Conservation (phyloP, 345 rosid genomes). For the Aethionema arabicum region DNA sequence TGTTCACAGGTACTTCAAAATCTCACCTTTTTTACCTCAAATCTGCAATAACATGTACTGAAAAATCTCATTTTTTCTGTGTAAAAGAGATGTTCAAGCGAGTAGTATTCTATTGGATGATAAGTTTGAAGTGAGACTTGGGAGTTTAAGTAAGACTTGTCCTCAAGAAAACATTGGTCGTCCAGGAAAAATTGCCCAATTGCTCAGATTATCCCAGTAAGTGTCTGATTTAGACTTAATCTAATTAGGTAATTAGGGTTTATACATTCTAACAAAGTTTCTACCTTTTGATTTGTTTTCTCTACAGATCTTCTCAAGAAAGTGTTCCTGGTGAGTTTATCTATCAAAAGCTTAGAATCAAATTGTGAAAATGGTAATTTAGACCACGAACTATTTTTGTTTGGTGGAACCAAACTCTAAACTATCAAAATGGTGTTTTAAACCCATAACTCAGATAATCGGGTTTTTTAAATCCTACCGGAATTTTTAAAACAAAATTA, state of each 20-base stretch:
- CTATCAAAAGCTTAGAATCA: background rate
- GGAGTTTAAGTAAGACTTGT: conserved; percentile 72
- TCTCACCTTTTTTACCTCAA: background rate
- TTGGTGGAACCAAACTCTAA: background rate
- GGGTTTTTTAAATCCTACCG: too few species aligned
- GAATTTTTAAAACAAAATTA: too few species aligned
- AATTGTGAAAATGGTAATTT: too few species aligned
- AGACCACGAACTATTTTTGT: too few species aligned
- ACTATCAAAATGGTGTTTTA: background rate
- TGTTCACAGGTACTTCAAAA: conserved; percentile 70
- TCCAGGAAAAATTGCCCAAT: conserved; percentile 57
- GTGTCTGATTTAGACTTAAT: conserved; percentile 29
- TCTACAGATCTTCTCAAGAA: conserved; percentile 32
- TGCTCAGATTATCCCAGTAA: conserved; percentile 74
- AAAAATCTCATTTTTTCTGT: too few species aligned
- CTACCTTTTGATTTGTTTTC: conserved; percentile 5
- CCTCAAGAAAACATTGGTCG: conserved; percentile 67
- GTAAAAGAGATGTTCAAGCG: conserved; percentile 79
- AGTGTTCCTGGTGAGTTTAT: conserved; percentile 29
- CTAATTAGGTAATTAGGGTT: background rate
- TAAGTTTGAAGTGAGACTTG: conserved; percentile 92
- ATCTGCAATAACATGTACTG: too few species aligned
- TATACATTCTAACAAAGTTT: conserved; percentile 6
- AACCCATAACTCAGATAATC: too few species aligned
- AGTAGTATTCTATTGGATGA: conserved; percentile 95